phyloP scores from a whole-genome alignment of 106 monocot genomes.

The Dactylorhiza incarnata region DNA sequence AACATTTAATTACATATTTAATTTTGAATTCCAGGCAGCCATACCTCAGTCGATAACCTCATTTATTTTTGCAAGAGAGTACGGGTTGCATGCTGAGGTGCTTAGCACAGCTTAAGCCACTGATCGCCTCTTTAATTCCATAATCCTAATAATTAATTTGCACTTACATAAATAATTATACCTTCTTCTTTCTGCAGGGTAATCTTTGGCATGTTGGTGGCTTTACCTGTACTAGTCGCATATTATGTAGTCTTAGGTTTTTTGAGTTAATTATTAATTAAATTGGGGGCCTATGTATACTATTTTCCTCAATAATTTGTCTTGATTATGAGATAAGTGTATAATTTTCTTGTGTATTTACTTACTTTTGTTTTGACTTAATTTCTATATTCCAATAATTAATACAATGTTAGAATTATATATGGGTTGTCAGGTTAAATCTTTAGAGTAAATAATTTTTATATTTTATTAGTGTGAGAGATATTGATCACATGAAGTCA shows the following conservation, averaged over 20 bases:
- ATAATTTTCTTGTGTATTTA: too few species aligned
- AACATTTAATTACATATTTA: background rate
- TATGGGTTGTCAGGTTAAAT: too few species aligned
- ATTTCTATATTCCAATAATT: too few species aligned
- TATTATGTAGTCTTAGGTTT: constrained; percentile 39
- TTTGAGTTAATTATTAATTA: constrained; percentile 21
- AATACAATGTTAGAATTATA: too few species aligned
- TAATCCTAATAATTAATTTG: background rate
- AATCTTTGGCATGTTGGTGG: constrained; percentile 61
- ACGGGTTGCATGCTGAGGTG: constrained; percentile 60
- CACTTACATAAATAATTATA: background rate
- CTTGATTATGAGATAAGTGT: too few species aligned
- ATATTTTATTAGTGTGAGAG: too few species aligned
- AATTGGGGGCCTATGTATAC: too few species aligned
- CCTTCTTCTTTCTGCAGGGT: constrained; percentile 36
- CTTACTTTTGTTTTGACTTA: too few species aligned
- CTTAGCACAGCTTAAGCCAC: constrained; percentile 67
- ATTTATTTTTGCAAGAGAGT: constrained; percentile 63
- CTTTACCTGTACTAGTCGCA: constrained; percentile 48
- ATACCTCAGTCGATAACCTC: constrained; percentile 63
- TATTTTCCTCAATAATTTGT: too few species aligned
- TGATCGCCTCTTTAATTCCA: background rate
- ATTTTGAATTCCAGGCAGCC: constrained; percentile 49
- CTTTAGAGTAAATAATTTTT: too few species aligned
- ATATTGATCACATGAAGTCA: too few species aligned